phyloP scores from a whole-genome alignment of 768 basidiomycete species.

The Auriscalpium orientale region DNA sequence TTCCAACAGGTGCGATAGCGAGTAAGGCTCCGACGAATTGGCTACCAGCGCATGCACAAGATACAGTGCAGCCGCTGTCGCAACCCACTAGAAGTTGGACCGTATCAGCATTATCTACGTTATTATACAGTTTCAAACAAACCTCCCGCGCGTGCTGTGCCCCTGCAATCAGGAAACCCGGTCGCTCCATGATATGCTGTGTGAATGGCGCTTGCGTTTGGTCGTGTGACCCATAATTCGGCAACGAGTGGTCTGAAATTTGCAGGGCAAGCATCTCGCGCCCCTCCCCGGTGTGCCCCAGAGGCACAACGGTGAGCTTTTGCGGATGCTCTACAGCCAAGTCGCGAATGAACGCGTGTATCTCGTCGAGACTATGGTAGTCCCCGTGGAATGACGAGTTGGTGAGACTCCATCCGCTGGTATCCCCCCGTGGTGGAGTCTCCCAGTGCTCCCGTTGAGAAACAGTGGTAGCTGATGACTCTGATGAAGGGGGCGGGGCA shows the following conservation, averaged over 20 bases:
- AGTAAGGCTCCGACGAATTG: slow-evolving; percentile 37
- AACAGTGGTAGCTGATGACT: no score
- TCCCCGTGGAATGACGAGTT: slow-evolving; percentile 30
- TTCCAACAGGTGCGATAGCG: slow-evolving; percentile 43
- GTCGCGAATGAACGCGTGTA: slow-evolving; percentile 44
- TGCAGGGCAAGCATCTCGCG: slow-evolving; percentile 49
- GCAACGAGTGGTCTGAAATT: slow-evolving; percentile 29
- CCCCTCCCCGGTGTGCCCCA: slow-evolving; percentile 55
- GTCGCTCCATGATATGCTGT: slow-evolving; percentile 26
- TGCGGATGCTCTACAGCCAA: slow-evolving; percentile 40
- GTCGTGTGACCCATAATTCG: slow-evolving; percentile 5
- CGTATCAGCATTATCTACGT: background rate
- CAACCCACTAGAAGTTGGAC: slow-evolving; percentile 56
- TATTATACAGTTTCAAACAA: slow-evolving; percentile 17
- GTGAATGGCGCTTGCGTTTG: slow-evolving; percentile 8
- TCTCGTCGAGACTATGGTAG: slow-evolving; percentile 53
- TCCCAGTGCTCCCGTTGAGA: slow-evolving; percentile 13
- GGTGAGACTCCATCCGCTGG: slow-evolving; percentile 21
- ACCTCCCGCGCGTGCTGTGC: slow-evolving; percentile 76
- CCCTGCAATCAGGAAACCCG: slow-evolving; percentile 59
- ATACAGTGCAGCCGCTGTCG: slow-evolving; percentile 66
- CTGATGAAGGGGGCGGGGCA: slow-evolving; percentile 27
- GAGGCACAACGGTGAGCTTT: slow-evolving; percentile 32
- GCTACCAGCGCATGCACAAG: slow-evolving; percentile 62
- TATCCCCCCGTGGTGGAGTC: background rate